Percentiles rank a stretch among this genome's conserved stretches.
Evolutionary conservation across 495 filamentous ascomycete genomes (phyloP).

Genomic region (Massariosphaeria phaeospora): DNA sequence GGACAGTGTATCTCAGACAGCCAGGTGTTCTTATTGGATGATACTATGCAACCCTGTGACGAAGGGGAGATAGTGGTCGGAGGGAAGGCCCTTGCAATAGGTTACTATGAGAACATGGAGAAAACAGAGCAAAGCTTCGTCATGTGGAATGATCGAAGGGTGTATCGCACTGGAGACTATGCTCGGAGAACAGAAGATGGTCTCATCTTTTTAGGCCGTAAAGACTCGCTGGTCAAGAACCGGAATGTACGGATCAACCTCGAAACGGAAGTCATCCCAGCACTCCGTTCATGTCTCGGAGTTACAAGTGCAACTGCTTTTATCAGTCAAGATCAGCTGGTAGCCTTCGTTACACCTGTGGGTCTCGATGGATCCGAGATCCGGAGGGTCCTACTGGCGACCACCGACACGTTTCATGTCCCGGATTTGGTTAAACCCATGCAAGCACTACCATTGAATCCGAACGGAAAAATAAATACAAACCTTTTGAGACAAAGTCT

Average conservation of each 20-base stretch:
- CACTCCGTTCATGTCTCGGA: not conserved
- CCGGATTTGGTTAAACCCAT: conserved; percentile 7
- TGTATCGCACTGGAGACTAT: conserved; percentile 30
- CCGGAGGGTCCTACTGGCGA: conserved; percentile 29
- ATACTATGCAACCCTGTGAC: not conserved
- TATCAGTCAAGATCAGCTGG: conserved; percentile 6
- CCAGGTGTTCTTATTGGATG: conserved; percentile 6
- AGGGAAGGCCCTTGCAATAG: conserved; percentile 3
- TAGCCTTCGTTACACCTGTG: conserved; percentile 8
- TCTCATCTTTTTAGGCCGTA: conserved; percentile 23
- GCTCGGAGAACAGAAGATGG: conserved; percentile 16
- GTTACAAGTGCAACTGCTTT: conserved; percentile 7
- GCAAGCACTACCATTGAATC: not conserved
- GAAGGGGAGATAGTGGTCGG: conserved; percentile 19
- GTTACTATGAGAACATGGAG: conserved; percentile 14
- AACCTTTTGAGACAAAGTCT: conserved; percentile 17
- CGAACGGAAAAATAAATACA: conserved; percentile 20
- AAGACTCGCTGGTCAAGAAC: conserved; percentile 31
- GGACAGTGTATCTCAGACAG: not conserved
- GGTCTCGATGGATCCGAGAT: conserved; percentile 18
- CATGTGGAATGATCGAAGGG: not conserved
- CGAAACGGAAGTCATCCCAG: conserved; percentile 5
- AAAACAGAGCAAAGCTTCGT: conserved; percentile 47
- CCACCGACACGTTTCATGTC: not conserved
- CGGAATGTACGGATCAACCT: conserved; percentile 13